Evolutionary conservation across 169 alveolate genomes (phyloP).

Genomic region (Hepatocystis sp.): DNA sequence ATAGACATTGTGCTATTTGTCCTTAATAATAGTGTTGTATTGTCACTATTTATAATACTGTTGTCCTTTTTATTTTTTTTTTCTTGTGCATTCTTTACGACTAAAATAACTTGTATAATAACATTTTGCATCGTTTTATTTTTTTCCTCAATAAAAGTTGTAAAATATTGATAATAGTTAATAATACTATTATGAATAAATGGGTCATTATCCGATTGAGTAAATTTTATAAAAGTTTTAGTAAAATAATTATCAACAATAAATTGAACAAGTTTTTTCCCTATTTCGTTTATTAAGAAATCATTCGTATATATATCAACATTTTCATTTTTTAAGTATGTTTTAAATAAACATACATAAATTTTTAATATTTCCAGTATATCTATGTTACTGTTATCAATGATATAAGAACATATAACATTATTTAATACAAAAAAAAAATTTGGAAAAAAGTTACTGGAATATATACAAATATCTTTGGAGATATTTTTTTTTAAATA

Average conservation of each 20-base stretch:
- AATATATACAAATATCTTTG: conserved; percentile 15
- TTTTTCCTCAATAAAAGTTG: conserved; percentile 53
- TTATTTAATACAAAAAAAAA: conserved; percentile 30
- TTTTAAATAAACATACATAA: not conserved
- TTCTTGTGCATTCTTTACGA: not conserved
- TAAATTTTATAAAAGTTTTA: conserved; percentile 44
- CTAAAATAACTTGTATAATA: not conserved
- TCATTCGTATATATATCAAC: conserved; percentile 2
- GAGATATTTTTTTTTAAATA: conserved; percentile 11
- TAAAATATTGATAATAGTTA: conserved; percentile 50
- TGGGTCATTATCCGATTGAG: conserved; percentile 2
- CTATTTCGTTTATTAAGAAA: conserved; percentile 8
- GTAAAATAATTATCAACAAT: conserved; percentile 7
- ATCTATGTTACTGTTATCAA: not conserved
- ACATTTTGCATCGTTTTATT: conserved; percentile 5
- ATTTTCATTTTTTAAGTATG: conserved; percentile 3
- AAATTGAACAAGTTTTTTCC: conserved; percentile 16
- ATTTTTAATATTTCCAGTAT: not conserved
- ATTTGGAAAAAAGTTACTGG: conserved; percentile 26
- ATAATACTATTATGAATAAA: conserved; percentile 23
- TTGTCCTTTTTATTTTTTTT: not conserved
- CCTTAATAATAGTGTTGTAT: not conserved
- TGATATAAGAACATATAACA: conserved; percentile 12
- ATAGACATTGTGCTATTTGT: too few relatives aligned
- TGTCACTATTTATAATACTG: not conserved